A percentile compares a stretch with the other conserved stretches of the same genome.
These are phyloP conservation scores for Didymella pinodella DNA, from an alignment of 2,329 filamentous ascomycete genomes.

Conservation along the genomic window DNA sequence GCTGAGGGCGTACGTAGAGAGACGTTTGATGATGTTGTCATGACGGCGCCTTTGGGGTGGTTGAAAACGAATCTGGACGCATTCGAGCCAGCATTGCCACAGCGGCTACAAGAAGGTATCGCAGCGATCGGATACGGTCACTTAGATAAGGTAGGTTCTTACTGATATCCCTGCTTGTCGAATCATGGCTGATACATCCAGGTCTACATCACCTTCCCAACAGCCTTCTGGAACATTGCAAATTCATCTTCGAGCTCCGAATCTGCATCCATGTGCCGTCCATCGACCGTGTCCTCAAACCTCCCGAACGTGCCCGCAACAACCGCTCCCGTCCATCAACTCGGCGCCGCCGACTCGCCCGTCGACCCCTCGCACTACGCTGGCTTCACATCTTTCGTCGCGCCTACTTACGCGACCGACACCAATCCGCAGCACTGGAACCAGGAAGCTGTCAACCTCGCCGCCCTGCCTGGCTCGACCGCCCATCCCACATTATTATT, in stretches of 20 bases:
- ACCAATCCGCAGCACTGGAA: constrained; percentile 73
- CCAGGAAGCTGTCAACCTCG: constrained; percentile 79
- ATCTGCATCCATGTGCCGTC: neutral
- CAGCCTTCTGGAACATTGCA: constrained; percentile 73
- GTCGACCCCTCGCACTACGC: constrained; percentile 55
- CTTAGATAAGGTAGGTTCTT: constrained; percentile 68
- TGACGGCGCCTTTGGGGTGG: constrained; percentile 72
- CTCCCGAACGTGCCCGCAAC: constrained; percentile 50
- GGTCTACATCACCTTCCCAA: constrained; percentile 69
- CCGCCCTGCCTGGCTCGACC: constrained; percentile 64
- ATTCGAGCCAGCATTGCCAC: constrained; percentile 69
- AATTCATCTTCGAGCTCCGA: neutral
- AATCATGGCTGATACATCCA: constrained; percentile 23
- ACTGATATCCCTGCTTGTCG: constrained; percentile 30
- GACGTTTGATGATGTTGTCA: constrained; percentile 72
- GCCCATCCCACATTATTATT: constrained; percentile 86
- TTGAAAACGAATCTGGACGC: constrained; percentile 49
- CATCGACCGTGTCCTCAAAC: constrained; percentile 21
- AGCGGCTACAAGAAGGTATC: constrained; percentile 67
- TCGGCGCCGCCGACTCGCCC: constrained; percentile 36
- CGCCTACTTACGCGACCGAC: constrained; percentile 70
- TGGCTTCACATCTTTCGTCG: constrained; percentile 79
- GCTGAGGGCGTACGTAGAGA: constrained; percentile 52
- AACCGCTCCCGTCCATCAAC: constrained; percentile 48
- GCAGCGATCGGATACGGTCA: constrained; percentile 72